Evolutionary conservation across 805 yeast species (phyloP).

Genomic region (Cyberlindnera petersonii): DNA sequence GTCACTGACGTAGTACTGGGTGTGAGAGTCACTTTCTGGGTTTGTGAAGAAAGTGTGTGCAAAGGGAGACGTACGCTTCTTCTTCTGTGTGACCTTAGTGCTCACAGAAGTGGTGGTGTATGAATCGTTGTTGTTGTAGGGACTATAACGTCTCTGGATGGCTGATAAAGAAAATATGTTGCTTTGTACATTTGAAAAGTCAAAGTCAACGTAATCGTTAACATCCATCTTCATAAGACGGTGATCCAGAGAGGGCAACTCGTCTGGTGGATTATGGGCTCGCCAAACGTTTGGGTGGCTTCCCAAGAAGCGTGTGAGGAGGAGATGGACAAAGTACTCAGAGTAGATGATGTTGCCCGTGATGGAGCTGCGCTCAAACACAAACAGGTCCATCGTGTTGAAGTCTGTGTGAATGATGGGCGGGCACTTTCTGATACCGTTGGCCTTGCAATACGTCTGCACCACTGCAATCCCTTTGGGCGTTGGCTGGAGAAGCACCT

Average conservation of each 20-base stretch:
- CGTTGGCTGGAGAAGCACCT: constrained; percentile 68
- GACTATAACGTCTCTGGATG: constrained; percentile 1
- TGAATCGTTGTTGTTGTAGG: neutral
- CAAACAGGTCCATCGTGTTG: constrained; percentile 69
- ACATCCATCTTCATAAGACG: constrained; percentile 33
- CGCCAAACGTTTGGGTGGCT: constrained; percentile 66
- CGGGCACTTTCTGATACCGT: constrained; percentile 48
- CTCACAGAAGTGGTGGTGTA: too few species aligned
- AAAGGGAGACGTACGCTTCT: constrained; percentile 51
- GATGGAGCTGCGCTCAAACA: constrained; percentile 58
- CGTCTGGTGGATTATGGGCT: constrained; percentile 49
- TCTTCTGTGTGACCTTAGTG: too few species aligned
- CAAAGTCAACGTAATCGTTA: constrained; percentile 34
- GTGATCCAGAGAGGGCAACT: constrained; percentile 36
- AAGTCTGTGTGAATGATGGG: constrained; percentile 49
- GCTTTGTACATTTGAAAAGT: constrained; percentile 28
- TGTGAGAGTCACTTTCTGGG: constrained; percentile 80
- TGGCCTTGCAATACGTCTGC: constrained; percentile 51
- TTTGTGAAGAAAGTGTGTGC: constrained; percentile 77
- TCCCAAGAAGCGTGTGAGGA: constrained; percentile 66
- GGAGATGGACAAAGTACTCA: constrained; percentile 56
- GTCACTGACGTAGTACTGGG: constrained; percentile 70
- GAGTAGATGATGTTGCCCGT: constrained; percentile 60
- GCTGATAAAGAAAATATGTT: constrained; percentile 5
- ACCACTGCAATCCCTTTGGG: constrained; percentile 83